Evolutionary conservation across 2,329 filamentous ascomycete species (phyloP), one percentile per base, ranked within the genome.

Genomic region (Ophiocordyceps camponoti-floridani): DNA sequence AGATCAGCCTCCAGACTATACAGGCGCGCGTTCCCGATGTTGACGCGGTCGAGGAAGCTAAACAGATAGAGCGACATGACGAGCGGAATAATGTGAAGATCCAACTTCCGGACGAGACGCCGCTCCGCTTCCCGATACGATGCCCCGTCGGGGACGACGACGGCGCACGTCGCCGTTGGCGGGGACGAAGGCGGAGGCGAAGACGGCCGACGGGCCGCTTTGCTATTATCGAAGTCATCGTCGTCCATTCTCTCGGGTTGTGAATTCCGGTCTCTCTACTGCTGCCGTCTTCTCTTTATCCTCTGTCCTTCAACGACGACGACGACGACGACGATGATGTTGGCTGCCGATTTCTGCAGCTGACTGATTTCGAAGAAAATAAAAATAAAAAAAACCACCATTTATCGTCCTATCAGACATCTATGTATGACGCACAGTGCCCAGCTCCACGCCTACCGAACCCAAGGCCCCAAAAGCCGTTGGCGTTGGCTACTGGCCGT

Each of bases 41-140:
- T 85, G 44, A 83, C 78, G 59, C 69, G 70, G 56, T 86, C 83
- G 9, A 88, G 62, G 56, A 87, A 88, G 51, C 77, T 82, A 51
- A 87, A 77, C 13, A 87, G 67, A 56, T 89, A 89, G 14, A 83
- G 60, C 7, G 73, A 58, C 73, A 82, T 82, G 8, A 83, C 66
- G 18, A 83, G 63, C 2, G 80, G 80, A 13, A 84, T 69, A 26
- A 84, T 67, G 53, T 72, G 67, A 13, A 67, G 48, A 56, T 84
- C 81, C 30, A 84, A 60, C 58, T 82, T 84, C 45, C 74, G 66
- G 40, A 83, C 64, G 19, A 84, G 64, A 50, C 67, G 70, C 51
- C 64, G 67, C 60, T 83, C 31, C 7, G 31, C 31, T 2, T 6
- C 31, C 12, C 12, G 9, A n/a, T 35, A 35, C 31, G 31, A 35